These are phyloP conservation scores for Pseudomassariella vexata DNA, from an alignment of 2,329 filamentous ascomycete species.

Conservation along the genomic window DNA sequence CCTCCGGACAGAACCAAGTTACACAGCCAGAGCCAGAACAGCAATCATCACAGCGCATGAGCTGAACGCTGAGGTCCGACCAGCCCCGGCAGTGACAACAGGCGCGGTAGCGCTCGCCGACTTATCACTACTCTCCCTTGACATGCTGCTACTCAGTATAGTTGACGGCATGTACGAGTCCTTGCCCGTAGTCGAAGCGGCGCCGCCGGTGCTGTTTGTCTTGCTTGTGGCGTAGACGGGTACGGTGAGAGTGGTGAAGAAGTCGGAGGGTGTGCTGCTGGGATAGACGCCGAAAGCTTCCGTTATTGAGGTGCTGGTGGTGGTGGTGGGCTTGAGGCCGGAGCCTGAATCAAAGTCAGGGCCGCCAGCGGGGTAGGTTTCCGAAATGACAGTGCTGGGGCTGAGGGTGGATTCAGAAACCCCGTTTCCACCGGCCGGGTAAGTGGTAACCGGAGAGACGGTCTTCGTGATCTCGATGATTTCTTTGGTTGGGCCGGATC, in stretches of 20 bases:
- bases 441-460: conserved; percentile 5
- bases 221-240: conserved; percentile 68
- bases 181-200: not conserved
- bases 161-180: not conserved
- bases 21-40: conserved; percentile 5
- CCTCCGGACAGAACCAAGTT: no score
- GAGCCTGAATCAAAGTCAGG: conserved; percentile 60
- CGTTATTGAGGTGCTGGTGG: conserved; percentile 51
- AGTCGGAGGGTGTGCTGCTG: conserved; percentile 50
- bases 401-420: not conserved
- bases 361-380: conserved; percentile 52
- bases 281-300: conserved; percentile 59
- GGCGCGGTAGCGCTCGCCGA: conserved; percentile 4
- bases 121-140: not conserved
- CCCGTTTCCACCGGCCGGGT: conserved; percentile 48
- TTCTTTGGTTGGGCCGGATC: conserved; percentile 3
- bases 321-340: conserved; percentile 50
- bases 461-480: conserved; percentile 5
- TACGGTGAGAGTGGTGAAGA: conserved; percentile 50
- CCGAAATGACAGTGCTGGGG: conserved; percentile 55
- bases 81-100: conserved; percentile 13
- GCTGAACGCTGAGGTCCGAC: conserved; percentile 12
- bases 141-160: not conserved
- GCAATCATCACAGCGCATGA: conserved; percentile 10
- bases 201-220: conserved; percentile 47